Evolutionary conservation across 352 stramenopile genomes (phyloP), one percentile per base, ranked within the genome.

Genomic region (Pythium sp.): DNA sequence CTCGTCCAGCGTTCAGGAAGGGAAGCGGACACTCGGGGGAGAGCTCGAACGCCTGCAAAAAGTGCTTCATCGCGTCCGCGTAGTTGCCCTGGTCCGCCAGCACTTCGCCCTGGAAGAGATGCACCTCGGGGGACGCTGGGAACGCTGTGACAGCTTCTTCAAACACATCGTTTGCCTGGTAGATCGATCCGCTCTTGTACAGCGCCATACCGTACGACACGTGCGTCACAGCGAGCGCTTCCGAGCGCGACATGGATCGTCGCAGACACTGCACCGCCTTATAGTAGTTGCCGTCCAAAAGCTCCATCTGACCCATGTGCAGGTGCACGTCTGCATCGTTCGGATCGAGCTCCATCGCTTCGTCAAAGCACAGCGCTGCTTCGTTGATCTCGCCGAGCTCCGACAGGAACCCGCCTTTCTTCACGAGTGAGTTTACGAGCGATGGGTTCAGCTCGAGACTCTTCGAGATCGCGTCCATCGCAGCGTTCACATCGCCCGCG

Each of bases 151-250:
- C 77, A 1, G 87, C 87, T 34, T 91, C 82, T 2, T 89, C 71
- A 32, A 95, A 95, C 58, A 94, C 81, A 59, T 95, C 87, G 64
- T 90, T 86, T 12, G 86, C 84, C 71, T 95, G 87, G 67, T 89
- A 93, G 22, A 84, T 78, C 0, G 86, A 95, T 3, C 87, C 86
- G 47, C 84, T 91, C 65, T 93, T 94, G 75, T 94, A 95, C 15
- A 95, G 77, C 59, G 87, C 87, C 86, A 94, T 95, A 51, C 83
- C 87, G 71, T 94, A 95, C 22, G 85, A 89, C 12, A 95, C 79
- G 55, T 93, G 81, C 0, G 80, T 92, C 18, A 94, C 84, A 0
- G 84, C 80, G 30, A 95, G 71, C 30, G 75, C 72, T 20, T 94
- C 84, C n/a, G 83, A 94, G 38, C 86, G 83, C 18, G 86, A 87